These are phyloP conservation scores for Gypsophila paniculata DNA, from an alignment of 179 eudicot genomes.

Conservation along the genomic window DNA sequence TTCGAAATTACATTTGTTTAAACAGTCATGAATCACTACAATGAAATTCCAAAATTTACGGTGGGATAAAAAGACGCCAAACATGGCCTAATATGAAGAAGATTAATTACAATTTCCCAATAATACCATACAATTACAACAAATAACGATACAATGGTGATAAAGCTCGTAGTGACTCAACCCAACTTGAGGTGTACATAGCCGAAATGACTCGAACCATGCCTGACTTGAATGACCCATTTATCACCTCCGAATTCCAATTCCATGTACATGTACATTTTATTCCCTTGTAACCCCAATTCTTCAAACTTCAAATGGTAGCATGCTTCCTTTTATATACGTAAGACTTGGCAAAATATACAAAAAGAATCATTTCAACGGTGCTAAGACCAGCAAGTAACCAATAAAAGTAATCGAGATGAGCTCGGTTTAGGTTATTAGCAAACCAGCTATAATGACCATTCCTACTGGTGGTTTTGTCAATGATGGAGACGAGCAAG, in stretches of 20 bases:
- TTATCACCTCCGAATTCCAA: too few relatives aligned
- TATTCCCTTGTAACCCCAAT: not conserved
- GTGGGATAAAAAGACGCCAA: not conserved
- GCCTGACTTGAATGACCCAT: not conserved
- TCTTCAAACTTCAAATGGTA: not conserved
- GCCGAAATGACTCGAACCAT: not conserved
- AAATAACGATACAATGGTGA: not conserved
- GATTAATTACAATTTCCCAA: not conserved
- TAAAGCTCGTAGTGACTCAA: not conserved
- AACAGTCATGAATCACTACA: not conserved
- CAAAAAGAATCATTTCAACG: slow-evolving; percentile 32
- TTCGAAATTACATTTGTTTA: not conserved
- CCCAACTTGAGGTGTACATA: too few relatives aligned
- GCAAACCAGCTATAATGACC: slow-evolving; percentile 61
- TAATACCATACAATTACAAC: not conserved
- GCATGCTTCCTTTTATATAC: slow-evolving; percentile 34
- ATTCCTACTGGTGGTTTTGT: slow-evolving; percentile 28
- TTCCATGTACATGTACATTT: not conserved
- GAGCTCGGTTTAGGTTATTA: slow-evolving; percentile 55
- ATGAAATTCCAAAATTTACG: not conserved
- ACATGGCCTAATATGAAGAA: not conserved
- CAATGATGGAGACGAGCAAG: slow-evolving; percentile 45
- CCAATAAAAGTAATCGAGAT: slow-evolving; percentile 74
- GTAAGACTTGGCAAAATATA: slow-evolving; percentile 47
- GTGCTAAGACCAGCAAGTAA: slow-evolving; percentile 51